A percentile compares a stretch with the other conserved stretches of the same genome.
phyloP scores from a whole-genome alignment of 176 grass and related monocot genomes.

The Eragrostis nindensis region DNA sequence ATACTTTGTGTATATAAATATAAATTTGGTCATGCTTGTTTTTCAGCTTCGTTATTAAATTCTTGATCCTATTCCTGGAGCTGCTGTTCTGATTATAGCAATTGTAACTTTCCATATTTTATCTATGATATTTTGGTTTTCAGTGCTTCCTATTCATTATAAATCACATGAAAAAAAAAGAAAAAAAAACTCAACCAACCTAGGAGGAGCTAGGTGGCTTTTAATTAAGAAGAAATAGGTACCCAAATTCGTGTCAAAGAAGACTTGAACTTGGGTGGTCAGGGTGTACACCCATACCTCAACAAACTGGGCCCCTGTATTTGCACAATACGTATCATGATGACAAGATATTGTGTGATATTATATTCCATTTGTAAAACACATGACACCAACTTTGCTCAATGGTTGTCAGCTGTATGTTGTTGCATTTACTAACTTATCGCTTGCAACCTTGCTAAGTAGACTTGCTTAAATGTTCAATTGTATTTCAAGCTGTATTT shows the following conservation, averaged over 20 bases:
- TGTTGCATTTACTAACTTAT: not conserved
- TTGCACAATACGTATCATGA: not conserved
- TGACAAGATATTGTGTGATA: conserved; percentile 2
- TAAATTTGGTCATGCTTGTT: conserved; percentile 3
- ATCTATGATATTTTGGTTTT: conserved; percentile 7
- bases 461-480: not conserved
- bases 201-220: too few species aligned
- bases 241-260: too few species aligned
- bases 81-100: not conserved
- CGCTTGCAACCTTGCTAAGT: conserved; percentile 8
- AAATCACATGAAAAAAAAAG: too few species aligned
- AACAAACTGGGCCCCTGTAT: not conserved
- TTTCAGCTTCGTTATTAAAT: conserved; percentile 16
- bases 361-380: not conserved
- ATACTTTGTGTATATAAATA: conserved; percentile 3
- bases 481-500: too few species aligned
- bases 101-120: conserved; percentile 25
- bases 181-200: too few species aligned
- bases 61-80: not conserved
- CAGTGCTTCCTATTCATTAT: not conserved
- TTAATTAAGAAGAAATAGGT: too few species aligned
- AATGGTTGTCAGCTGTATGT: not conserved
- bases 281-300: too few species aligned
- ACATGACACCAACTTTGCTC: not conserved
- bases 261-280: too few species aligned